Conservation (phyloP, 768 basidiomycete genomes). For the Tulasnella sp. region DNA sequence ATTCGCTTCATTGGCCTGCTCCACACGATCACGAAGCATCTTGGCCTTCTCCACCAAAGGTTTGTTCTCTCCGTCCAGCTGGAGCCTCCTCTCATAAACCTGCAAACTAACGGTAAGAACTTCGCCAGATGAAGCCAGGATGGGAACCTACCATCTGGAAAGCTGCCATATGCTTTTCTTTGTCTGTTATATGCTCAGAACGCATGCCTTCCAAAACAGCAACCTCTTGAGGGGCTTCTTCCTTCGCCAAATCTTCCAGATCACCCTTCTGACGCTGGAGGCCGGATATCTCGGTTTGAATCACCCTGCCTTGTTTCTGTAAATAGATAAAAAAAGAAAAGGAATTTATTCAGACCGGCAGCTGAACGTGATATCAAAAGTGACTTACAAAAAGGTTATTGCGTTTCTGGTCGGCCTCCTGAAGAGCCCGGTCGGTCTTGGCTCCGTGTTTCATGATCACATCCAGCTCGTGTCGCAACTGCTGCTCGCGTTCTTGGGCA, state of each 20-base stretch:
- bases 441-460: neutral
- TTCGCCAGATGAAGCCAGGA: neutral
- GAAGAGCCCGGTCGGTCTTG: neutral
- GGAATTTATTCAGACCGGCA: neutral
- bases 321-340: too few relatives aligned
- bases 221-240: slow-evolving; percentile 64
- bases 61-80: slow-evolving; percentile 46
- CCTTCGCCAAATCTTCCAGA: slow-evolving; percentile 49
- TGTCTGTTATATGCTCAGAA: slow-evolving; percentile 57
- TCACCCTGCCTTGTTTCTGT: neutral
- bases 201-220: slow-evolving; percentile 48
- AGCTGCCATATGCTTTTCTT: slow-evolving; percentile 34
- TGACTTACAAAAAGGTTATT: neutral
- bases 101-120: slow-evolving; percentile 8
- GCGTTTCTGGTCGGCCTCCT: neutral
- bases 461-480: slow-evolving; percentile 41
- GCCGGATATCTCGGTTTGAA: neutral
- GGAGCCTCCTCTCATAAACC: slow-evolving; percentile 40
- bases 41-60: slow-evolving; percentile 45
- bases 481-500: slow-evolving; percentile 42
- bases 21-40: slow-evolving; percentile 47
- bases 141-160: slow-evolving; percentile 31
- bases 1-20: slow-evolving; percentile 48
- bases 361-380: neutral
- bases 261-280: neutral